These are phyloP conservation scores for Schizochytrium sp. DNA, from an alignment of 108 stramenopile species.

Conservation along the genomic window DNA sequence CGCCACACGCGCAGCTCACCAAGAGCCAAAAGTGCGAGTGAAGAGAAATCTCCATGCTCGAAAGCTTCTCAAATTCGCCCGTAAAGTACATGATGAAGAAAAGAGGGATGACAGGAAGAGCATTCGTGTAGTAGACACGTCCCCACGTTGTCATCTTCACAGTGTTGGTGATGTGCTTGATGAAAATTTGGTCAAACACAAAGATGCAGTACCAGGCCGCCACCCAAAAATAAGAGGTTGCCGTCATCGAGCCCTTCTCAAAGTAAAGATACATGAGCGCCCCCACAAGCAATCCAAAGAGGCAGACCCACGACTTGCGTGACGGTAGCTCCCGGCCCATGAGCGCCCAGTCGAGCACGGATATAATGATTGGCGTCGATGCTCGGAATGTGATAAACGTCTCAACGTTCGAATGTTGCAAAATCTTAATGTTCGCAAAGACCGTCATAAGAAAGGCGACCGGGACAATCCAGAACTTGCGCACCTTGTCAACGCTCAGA, in stretches of 20 bases:
- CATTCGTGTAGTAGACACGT: slow-evolving; percentile 79
- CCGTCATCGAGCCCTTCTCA: slow-evolving; percentile 22
- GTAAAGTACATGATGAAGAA: slow-evolving; percentile 62
- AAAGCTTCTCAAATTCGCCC: slow-evolving; percentile 36
- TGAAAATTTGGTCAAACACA: slow-evolving; percentile 75
- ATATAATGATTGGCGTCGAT: slow-evolving; percentile 65
- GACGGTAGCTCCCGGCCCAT: slow-evolving; percentile 73
- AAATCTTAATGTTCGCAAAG: slow-evolving; percentile 69
- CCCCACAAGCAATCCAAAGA: slow-evolving; percentile 55
- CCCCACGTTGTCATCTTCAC: slow-evolving; percentile 68
- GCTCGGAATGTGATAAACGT: slow-evolving; percentile 85
- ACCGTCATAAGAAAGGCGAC: slow-evolving; percentile 69
- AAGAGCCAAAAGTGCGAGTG: slow-evolving; percentile 17
- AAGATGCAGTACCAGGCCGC: slow-evolving; percentile 58
- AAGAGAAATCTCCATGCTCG: slow-evolving; percentile 30
- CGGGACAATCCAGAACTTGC: slow-evolving; percentile 65
- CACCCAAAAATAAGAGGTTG: slow-evolving; percentile 68
- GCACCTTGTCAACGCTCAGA: slow-evolving; percentile 43
- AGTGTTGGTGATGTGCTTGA: slow-evolving; percentile 72
- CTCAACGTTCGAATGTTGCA: slow-evolving; percentile 72
- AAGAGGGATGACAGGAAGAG: slow-evolving; percentile 64
- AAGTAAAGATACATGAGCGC: slow-evolving; percentile 59
- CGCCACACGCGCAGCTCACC: slow-evolving; percentile 46
- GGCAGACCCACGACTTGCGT: slow-evolving; percentile 50
- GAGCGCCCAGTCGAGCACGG: slow-evolving; percentile 61